Evolutionary conservation across 2,329 filamentous ascomycete genomes (phyloP).

Genomic region (Tympanopsis confertula): DNA sequence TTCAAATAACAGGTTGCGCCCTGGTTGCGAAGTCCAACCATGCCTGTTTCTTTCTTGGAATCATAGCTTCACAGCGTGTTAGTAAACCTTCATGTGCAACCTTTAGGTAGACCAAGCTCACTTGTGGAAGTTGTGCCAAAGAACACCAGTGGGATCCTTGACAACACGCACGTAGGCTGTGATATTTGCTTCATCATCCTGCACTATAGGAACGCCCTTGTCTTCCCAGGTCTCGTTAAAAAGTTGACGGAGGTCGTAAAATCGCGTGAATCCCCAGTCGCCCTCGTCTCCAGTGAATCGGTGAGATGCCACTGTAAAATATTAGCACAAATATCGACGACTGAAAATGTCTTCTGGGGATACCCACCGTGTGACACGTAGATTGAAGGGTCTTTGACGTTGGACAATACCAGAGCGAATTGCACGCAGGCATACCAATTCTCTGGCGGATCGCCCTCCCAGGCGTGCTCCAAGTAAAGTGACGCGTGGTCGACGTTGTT

Average conservation of each 20-base stretch:
- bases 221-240: conserved; percentile 71
- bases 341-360: no score
- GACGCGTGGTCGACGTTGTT: conserved; percentile 91
- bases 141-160: conserved; percentile 75
- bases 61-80: no score
- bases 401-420: conserved; percentile 89
- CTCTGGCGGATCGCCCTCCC: conserved; percentile 53
- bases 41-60: conserved; percentile 97
- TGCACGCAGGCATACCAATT: conserved; percentile 96
- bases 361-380: conserved; percentile 53
- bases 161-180: conserved; percentile 74
- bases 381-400: conserved; percentile 80
- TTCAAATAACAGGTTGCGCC: conserved; percentile 86
- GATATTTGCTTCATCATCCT: conserved; percentile 67
- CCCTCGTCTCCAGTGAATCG: conserved; percentile 93
- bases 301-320: conserved; percentile 56
- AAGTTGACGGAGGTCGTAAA: conserved; percentile 76
- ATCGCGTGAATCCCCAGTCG: conserved; percentile 98
- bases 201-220: conserved; percentile 56
- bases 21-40: conserved; percentile 92
- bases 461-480: conserved; percentile 93
- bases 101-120: not conserved
- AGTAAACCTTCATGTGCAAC: no score
- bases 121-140: conserved; percentile 85
- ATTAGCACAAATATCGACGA: not conserved